Evolutionary conservation across 139 green algal species (phyloP), one percentile per base, ranked within the genome.

Genomic region (Auxenochlorella protothecoides): DNA sequence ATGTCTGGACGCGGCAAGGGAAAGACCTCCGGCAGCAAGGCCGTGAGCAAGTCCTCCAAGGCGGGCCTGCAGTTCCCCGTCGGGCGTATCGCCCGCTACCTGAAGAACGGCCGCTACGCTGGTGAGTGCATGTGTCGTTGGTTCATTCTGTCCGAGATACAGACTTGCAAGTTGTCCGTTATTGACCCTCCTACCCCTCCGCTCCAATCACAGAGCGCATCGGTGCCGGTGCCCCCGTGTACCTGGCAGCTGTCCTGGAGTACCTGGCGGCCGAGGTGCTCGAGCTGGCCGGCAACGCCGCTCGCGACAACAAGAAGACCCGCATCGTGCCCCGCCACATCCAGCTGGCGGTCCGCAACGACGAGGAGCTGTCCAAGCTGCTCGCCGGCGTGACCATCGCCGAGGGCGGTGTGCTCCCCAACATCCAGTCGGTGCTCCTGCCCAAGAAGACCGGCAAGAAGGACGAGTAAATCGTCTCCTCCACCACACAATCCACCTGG

Each of bases 271-370:
- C 73, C 66, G 88, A 93, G 81, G 83, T 91, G 51, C 60, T 74
- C 8, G 60, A 73, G 15, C 63, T 80, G 13, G n/a, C 75, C 14
- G 72, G 72, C 68, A 82, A 78, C 74, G 90, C 90, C 63, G 84
- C 89, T 52, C 81, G 89, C 54, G 89, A 96, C 83, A 96, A 95
- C 85, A 95, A 95, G 82, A 94, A 94, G 85, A 91, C 81, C 63
- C 81, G 90, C 69, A 95, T 96, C 68, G 69, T 88, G 0, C 87
- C 89, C 8, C 78, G 89, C 65, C 89, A 96, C 80, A 91, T 94
- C 72, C 88, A 93, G 84, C 81, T 93, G 65, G 81, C 81, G 53
- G 74, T 85, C 15, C 66, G 78, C 55, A 87, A 83, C 70, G 77
- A 85, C 69, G 77, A 85, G 73, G 77, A 83, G 71, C 73, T 88